Percentiles rank a stretch among this genome's conserved stretches.
These are phyloP conservation scores for Termitomyces sp. DNA, from an alignment of 768 basidiomycete genomes.

Conservation along the genomic window DNA sequence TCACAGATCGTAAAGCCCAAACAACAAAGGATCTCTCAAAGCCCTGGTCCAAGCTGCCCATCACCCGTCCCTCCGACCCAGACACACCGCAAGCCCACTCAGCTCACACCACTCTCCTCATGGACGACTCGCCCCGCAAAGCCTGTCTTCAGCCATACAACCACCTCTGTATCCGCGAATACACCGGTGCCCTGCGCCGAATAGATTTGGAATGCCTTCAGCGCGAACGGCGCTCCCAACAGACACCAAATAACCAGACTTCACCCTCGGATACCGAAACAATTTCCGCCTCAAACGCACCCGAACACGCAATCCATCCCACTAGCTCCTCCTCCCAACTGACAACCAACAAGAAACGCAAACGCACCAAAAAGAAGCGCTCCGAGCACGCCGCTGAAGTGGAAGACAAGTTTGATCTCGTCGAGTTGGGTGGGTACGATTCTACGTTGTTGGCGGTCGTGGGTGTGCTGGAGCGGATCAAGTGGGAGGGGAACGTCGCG, in stretches of 20 bases:
- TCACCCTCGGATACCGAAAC: background rate
- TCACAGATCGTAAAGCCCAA: slow-evolving; percentile 38
- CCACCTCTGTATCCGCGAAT: slow-evolving; percentile 76
- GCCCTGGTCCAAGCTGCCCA: slow-evolving; percentile 50
- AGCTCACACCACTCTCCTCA: slow-evolving; percentile 41
- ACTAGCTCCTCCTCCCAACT: background rate
- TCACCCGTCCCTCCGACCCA: background rate
- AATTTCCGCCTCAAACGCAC: background rate
- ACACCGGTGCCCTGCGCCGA: slow-evolving; percentile 29
- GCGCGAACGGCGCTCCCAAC: slow-evolving; percentile 10
- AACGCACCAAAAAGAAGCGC: slow-evolving; percentile 11
- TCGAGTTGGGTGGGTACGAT: slow-evolving; percentile 35
- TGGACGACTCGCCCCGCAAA: slow-evolving; percentile 56
- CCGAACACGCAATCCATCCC: background rate
- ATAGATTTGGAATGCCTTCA: slow-evolving; percentile 10
- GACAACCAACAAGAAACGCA: slow-evolving; percentile 12
- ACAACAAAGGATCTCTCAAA: slow-evolving; percentile 77
- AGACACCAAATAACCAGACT: background rate
- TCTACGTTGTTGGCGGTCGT: slow-evolving; percentile 61
- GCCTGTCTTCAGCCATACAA: slow-evolving; percentile 74
- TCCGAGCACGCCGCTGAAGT: background rate
- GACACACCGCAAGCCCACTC: slow-evolving; percentile 31
- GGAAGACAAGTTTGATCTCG: background rate
- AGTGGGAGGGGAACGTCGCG: slow-evolving; percentile 59
- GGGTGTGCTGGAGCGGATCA: slow-evolving; percentile 60